Conservation (phyloP, 352 stramenopile genomes). For the Pythium graminicola region DNA sequence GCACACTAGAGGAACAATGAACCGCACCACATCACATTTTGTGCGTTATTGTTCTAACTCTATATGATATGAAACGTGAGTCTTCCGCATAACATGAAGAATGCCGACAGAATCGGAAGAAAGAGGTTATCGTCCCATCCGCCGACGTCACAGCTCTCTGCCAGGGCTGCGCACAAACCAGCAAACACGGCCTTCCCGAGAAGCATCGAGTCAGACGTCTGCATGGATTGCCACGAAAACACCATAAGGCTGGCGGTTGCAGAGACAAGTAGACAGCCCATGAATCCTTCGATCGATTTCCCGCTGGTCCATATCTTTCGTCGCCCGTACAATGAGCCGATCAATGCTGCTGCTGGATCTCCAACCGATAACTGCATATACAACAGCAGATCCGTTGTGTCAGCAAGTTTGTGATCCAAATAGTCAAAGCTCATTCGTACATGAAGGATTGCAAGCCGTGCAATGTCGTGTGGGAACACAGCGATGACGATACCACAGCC, state of each 20-base stretch:
- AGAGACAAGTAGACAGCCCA: conserved; percentile 32
- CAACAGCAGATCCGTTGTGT: background rate
- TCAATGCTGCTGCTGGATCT: conserved; percentile 42
- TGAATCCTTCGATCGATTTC: conserved; percentile 45
- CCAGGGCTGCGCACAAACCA: conserved; percentile 30
- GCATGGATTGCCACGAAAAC: background rate
- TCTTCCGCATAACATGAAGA: conserved; percentile 22
- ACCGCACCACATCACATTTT: background rate
- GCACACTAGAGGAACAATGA: conserved; percentile 3
- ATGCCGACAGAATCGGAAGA: conserved; percentile 36
- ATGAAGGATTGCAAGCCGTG: conserved; percentile 48
- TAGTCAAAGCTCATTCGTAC: conserved; percentile 23
- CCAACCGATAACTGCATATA: conserved; percentile 39
- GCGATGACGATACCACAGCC: conserved; percentile 33
- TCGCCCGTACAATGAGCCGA: conserved; percentile 37
- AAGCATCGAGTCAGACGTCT: background rate
- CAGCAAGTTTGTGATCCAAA: background rate
- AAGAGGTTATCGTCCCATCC: conserved; percentile 59
- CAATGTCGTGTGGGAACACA: conserved; percentile 33
- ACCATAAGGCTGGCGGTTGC: conserved; percentile 16
- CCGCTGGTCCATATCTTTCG: conserved; percentile 10
- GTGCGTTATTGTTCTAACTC: background rate
- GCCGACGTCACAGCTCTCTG: conserved; percentile 37
- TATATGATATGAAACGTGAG: conserved; percentile 5
- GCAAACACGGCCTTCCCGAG: conserved; percentile 14